Base-by-base conservation (phyloP, 306 rosid species). In the Fragaria ananassa region DNA sequence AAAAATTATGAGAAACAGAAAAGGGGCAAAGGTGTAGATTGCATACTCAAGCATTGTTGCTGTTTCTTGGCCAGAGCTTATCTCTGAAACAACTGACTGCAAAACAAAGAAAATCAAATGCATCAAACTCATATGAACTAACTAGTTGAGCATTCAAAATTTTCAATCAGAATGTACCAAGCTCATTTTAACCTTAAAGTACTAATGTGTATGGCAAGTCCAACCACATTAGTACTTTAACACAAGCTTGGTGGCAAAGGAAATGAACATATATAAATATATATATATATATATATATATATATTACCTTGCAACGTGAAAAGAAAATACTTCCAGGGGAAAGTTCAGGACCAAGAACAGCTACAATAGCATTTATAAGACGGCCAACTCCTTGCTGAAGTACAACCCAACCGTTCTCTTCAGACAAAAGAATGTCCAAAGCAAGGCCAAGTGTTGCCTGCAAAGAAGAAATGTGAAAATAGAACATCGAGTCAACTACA, bases 351-450 rank as follows among this genome's bases (percentile, higher is more conserved):
- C 98, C 98, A 84, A 95, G 91, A 83, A 90, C 93, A 76, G 97
- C 90, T 70, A 95, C 97, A 75, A 95, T 84, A 60, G 97, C 98
- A 83, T 95, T 95, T 81, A 95, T 88, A 64, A 95, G 90, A 79
- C 98, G 93, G 63, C 97, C 98, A 80, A 90, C 97, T 63, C 97
- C 98, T 85, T 90, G 98, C 84, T 88, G 98, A 90, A 92, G 89
- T 83, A 86, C 91, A 79, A 89, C 88, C 81, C 88, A 88, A 75
- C 98, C 97, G 81, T 87, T 95, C 61, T 95, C 98, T 82, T 92
- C 98, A 10, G 97, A 88, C 81, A 95, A 81, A 76, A 92, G 97
- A 85, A 95, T 90, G 78, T 95, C 98, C 96, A 95, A 84, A 68
- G 97, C 97, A 84, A 95, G 97, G 75, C 96, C 88, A 74, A 95